Percentiles rank a stretch among this genome's conserved stretches.
Conservation (phyloP, 23 red algal genomes). For the Gracilaria caudata region DNA sequence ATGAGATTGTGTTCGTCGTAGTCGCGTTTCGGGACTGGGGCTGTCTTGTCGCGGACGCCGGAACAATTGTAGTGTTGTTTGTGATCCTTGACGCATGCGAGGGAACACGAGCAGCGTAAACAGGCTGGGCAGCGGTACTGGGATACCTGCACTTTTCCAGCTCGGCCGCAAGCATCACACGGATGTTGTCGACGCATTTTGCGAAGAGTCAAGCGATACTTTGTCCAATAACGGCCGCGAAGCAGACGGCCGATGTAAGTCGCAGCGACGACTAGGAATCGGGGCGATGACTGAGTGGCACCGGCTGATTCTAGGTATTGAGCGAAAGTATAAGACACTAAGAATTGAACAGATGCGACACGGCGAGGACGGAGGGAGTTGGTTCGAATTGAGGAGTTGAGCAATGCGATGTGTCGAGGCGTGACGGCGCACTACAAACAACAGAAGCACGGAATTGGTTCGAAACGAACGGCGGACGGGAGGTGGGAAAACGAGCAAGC, state of each 20-base stretch:
- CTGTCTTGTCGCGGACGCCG: constrained; percentile 46
- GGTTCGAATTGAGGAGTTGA: background rate
- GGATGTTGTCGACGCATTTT: constrained; percentile 35
- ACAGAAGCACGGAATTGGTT: too few species aligned
- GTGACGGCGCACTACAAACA: too few species aligned
- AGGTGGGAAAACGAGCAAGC: too few species aligned
- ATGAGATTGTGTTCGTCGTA: constrained; percentile 57
- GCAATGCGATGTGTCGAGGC: too few species aligned
- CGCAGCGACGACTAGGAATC: background rate
- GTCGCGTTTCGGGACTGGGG: constrained; percentile 20
- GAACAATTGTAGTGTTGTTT: constrained; percentile 52
- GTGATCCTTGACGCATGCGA: constrained; percentile 65
- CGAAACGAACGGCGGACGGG: too few species aligned
- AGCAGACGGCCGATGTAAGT: too few species aligned
- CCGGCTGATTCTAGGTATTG: too few species aligned
- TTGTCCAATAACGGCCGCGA: too few species aligned
- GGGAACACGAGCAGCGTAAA: constrained; percentile 36
- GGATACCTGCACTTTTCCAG: constrained; percentile 9
- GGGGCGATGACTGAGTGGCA: too few species aligned
- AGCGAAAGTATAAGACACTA: too few species aligned
- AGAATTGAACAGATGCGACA: background rate
- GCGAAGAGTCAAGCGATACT: background rate
- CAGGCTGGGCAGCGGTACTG: constrained; percentile 69
- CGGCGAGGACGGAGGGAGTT: background rate
- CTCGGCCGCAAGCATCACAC: constrained; percentile 34